Conservation (phyloP, 2,329 filamentous ascomycete genomes). For the Epichloe brachyelytri region DNA sequence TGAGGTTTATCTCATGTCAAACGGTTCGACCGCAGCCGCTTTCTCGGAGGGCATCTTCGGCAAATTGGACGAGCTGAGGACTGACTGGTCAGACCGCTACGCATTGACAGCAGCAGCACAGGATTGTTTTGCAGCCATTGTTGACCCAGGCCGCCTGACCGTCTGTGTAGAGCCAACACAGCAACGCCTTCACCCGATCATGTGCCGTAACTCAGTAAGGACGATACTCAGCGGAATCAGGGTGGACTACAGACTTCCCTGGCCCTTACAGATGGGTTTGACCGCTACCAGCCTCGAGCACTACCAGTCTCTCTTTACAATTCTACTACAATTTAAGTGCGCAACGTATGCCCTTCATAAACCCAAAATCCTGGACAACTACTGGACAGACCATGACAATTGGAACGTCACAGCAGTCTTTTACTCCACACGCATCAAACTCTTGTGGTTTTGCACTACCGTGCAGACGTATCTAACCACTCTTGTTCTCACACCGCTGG, state of each 20-base stretch:
- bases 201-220: conserved; percentile 42
- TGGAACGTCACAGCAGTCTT: conserved; percentile 35
- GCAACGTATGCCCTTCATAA: conserved; percentile 54
- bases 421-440: conserved; percentile 50
- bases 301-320: conserved; percentile 62
- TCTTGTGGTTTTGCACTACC: conserved; percentile 67
- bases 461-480: conserved; percentile 66
- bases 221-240: conserved; percentile 46
- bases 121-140: conserved; percentile 47
- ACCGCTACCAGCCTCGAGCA: conserved; percentile 46
- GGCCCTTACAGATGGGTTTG: conserved; percentile 60
- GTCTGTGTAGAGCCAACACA: conserved; percentile 36
- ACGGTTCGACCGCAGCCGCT: conserved; percentile 53
- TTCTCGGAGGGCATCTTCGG: conserved; percentile 63
- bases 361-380: conserved; percentile 30
- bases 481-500: conserved; percentile 53
- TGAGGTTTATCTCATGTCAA: conserved; percentile 61
- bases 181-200: conserved; percentile 28
- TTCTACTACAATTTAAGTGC: conserved; percentile 66
- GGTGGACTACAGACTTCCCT: conserved; percentile 54
- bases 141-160: conserved; percentile 50
- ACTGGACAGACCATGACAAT: conserved; percentile 21
- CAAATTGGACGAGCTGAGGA: conserved; percentile 50
- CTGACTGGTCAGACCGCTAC: conserved; percentile 68
- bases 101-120: conserved; percentile 66